Evolutionary conservation across 148 eudicot genomes (phyloP), one percentile per base, ranked within the genome.

Genomic region (Oxyria digyna): DNA sequence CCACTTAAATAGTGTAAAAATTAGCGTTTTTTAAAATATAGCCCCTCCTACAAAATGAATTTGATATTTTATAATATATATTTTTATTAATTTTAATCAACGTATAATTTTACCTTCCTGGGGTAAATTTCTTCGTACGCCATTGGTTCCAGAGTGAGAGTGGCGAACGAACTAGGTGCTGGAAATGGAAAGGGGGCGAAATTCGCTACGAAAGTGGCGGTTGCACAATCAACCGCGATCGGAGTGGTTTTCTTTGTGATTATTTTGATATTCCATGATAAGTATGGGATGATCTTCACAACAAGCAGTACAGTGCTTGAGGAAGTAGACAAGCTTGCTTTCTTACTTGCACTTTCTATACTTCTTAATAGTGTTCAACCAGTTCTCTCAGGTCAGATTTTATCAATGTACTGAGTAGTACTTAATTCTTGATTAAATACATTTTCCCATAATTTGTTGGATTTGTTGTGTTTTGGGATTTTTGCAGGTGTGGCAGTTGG

Each of bases 301-400:
- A 42, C 18, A 13, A 46, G 23, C 35, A 24, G 33, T 13, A 18
- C 31, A 18, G 71, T 68, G 21, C 55, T 46, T 21, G 42, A 68
- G 54, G 71, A 24, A 24, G 37, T 32, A 0, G 35, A 43, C 31
- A 46, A 46, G 8, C 54, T 68, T 13, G 21, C 71, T 8, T 9
- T 23, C 33, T 38, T 68, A 4, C 42, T 68, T n/a, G 55, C 71
- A 42, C 29, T 68, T 23, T 4, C 71, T n/a, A 42, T 45, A 18
- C 55, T 68, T 32, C 35, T 68, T n/a, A 68, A 68, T n/a, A 68
- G 71, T n/a, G 42, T 68, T 26, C 71, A 68, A 32, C 71, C 70
- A 15, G 70, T 67, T 4, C 70, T 67, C 33, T 67, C 70, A 5
- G 52, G 70, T 75, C 71, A 80, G n/a, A n/a, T n/a, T n/a, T n/a